A percentile compares a stretch with the other conserved stretches of the same genome.
Evolutionary conservation across 768 basidiomycete species (phyloP).

Genomic region (Hebeloma cylindrosporum): DNA sequence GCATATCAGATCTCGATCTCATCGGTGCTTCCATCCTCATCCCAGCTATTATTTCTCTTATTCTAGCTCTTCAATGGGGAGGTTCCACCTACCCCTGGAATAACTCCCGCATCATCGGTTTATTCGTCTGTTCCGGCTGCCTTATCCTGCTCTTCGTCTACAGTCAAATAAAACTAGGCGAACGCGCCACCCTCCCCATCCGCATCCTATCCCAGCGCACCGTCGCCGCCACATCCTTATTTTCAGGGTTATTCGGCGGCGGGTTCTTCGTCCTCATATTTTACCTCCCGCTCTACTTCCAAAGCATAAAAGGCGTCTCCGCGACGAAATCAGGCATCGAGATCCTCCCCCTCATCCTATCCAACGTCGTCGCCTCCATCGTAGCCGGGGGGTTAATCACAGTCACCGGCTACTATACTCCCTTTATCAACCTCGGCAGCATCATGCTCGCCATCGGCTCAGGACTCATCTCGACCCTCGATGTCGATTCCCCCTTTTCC

Average conservation of each 20-base stretch:
- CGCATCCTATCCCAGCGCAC: too few species aligned
- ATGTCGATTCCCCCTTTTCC: too few species aligned
- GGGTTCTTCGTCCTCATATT: neutral
- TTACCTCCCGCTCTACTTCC: conserved; percentile 5
- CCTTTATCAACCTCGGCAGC: too few species aligned
- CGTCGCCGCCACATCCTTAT: too few species aligned
- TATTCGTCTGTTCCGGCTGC: neutral
- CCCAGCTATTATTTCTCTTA: conserved; percentile 34
- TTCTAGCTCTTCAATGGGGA: conserved; percentile 50
- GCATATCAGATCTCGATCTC: conserved; percentile 34
- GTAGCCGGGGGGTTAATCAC: too few species aligned
- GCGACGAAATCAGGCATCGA: conserved; percentile 11
- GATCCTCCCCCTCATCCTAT: conserved; percentile 11
- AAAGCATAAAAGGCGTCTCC: conserved; percentile 8
- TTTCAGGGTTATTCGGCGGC: too few species aligned
- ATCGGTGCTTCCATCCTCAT: conserved; percentile 39
- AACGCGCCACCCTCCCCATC: too few species aligned
- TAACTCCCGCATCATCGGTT: conserved; percentile 32
- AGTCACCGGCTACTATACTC: too few species aligned
- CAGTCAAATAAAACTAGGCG: too few species aligned
- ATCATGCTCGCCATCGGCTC: too few species aligned
- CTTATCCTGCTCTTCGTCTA: neutral
- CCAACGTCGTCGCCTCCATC: too few species aligned
- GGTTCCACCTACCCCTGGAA: conserved; percentile 46
- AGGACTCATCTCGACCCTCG: too few species aligned